Percentiles rank a stretch among this genome's conserved stretches.
phyloP scores from a whole-genome alignment of 257 asterid genomes.

The Salvia rosmarinus region DNA sequence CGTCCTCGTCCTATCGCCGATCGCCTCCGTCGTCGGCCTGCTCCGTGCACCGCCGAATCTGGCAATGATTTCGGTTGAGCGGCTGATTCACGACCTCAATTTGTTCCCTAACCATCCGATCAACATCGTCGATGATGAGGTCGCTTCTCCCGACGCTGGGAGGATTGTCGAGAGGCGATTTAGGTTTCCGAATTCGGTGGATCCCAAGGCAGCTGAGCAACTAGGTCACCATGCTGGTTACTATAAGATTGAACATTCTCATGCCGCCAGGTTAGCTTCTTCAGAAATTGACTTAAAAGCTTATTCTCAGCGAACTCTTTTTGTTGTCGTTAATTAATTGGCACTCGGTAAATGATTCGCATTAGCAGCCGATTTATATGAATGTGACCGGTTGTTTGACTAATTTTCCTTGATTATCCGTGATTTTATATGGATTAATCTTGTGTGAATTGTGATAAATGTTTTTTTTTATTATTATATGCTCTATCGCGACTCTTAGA shows the following conservation, averaged over 20 bases:
- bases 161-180: constrained; percentile 73
- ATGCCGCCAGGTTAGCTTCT: constrained; percentile 65
- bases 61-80: constrained; percentile 55
- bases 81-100: constrained; percentile 68
- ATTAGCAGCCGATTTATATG: constrained; percentile 6
- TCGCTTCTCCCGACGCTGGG: constrained; percentile 33
- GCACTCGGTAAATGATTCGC: not conserved
- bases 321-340: not conserved
- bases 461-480: not conserved
- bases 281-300: constrained; percentile 1
- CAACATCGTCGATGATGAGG: constrained; percentile 51
- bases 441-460: too few species aligned
- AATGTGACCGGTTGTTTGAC: not conserved
- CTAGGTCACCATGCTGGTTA: constrained; percentile 94
- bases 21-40: constrained; percentile 47
- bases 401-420: constrained; percentile 19
- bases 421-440: not conserved
- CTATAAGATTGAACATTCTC: constrained; percentile 77
- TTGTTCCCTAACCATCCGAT: constrained; percentile 63
- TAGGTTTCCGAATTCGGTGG: constrained; percentile 58
- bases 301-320: not conserved
- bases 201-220: constrained; percentile 55
- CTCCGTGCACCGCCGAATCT: constrained; percentile 53
- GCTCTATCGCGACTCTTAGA: not conserved
- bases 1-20: constrained; percentile 37